phyloP scores from a whole-genome alignment of 2,329 filamentous ascomycete genomes.

The Raffaelea albimanens region DNA sequence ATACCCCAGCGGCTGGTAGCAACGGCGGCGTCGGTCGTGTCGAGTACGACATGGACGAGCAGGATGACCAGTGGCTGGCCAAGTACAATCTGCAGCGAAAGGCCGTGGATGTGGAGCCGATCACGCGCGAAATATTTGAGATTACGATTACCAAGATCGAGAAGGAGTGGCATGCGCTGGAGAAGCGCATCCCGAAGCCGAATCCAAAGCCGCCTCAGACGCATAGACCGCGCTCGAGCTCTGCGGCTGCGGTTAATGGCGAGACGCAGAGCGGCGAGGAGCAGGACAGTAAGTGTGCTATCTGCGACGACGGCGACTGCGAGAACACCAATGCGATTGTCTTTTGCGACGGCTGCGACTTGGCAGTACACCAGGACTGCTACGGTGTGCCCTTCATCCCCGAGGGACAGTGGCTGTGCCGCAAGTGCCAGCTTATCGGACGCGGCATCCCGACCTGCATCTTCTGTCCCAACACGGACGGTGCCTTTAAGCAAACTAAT shows the following conservation, averaged over 20 bases:
- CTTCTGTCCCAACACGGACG: slow-evolving; percentile 95
- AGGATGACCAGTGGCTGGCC: slow-evolving; percentile 94
- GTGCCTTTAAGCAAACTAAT: slow-evolving; percentile 96
- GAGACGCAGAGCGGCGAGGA: slow-evolving; percentile 38
- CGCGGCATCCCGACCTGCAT: slow-evolving; percentile 93
- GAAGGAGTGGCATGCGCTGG: slow-evolving; percentile 93
- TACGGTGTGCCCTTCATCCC: slow-evolving; percentile 98
- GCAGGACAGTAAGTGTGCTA: slow-evolving; percentile 86
- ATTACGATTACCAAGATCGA: slow-evolving; percentile 98
- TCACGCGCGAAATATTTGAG: slow-evolving; percentile 91
- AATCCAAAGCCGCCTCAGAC: slow-evolving; percentile 95
- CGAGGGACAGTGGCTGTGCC: slow-evolving; percentile 95
- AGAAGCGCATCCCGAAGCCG: slow-evolving; percentile 93
- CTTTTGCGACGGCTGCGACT: slow-evolving; percentile 95
- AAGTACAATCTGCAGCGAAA: slow-evolving; percentile 71
- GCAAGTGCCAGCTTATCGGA: slow-evolving; percentile 92
- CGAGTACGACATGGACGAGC: slow-evolving; percentile 99
- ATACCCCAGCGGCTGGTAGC: slow-evolving; percentile 4
- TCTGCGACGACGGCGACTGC: slow-evolving; percentile 98
- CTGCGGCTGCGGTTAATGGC: slow-evolving; percentile 89
- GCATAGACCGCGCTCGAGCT: slow-evolving; percentile 84
- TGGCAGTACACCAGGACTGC: slow-evolving; percentile 97
- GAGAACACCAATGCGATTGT: slow-evolving; percentile 99
- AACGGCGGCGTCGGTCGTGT: slow-evolving; percentile 61
- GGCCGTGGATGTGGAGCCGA: slow-evolving; percentile 64